Conservation (phyloP, 2,329 filamentous ascomycete genomes). For the Talaromyces sp. region DNA sequence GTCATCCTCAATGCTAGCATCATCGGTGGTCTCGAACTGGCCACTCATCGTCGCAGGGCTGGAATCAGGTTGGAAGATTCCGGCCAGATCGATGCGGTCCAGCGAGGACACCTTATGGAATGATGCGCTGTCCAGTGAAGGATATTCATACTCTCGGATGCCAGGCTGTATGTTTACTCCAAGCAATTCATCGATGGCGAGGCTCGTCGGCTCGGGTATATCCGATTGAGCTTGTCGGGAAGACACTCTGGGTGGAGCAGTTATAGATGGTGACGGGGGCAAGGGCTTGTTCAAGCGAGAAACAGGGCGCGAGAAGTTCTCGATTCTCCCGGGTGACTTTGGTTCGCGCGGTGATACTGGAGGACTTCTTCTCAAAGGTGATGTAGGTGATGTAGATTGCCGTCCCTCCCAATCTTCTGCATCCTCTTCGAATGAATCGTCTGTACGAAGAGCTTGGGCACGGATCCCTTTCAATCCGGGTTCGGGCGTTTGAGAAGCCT, state of each 20-base stretch:
- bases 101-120: constrained; percentile 17
- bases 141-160: constrained; percentile 32
- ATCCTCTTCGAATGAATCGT: not conserved
- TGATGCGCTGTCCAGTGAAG: constrained; percentile 21
- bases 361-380: constrained; percentile 27
- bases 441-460: constrained; percentile 45
- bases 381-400: constrained; percentile 14
- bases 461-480: constrained; percentile 51
- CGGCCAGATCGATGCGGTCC: constrained; percentile 24
- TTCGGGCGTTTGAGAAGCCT: constrained; percentile 50
- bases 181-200: constrained; percentile 41
- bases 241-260: constrained; percentile 40
- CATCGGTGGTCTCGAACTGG: not conserved
- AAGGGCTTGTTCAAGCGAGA: constrained; percentile 38
- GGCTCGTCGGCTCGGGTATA: constrained; percentile 33
- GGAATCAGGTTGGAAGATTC: constrained; percentile 22
- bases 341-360: constrained; percentile 31
- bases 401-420: constrained; percentile 17
- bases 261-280: constrained; percentile 37
- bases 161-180: constrained; percentile 31
- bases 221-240: constrained; percentile 30
- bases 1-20: constrained; percentile 24
- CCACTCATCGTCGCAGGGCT: constrained; percentile 26
- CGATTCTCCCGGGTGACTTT: constrained; percentile 33
- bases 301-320: constrained; percentile 56